phyloP scores from a whole-genome alignment of 148 eudicot species.

The Arctostaphylos glauca region DNA sequence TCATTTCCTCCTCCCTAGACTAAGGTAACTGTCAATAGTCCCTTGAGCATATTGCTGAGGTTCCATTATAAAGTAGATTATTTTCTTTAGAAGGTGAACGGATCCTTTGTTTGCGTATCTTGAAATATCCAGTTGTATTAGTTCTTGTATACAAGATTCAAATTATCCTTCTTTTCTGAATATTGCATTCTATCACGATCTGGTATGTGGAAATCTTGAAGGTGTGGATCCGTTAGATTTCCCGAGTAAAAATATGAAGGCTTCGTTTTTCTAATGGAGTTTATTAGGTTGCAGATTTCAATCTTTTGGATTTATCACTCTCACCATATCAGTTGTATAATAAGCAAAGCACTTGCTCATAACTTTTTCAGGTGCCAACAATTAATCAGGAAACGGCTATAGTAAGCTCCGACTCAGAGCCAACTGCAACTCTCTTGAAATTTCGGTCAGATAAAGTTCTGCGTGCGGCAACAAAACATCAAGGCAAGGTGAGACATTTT shows the following conservation, averaged over 20 bases:
- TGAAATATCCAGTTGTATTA: too few relatives aligned
- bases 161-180: too few relatives aligned
- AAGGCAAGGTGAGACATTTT: constrained; percentile 49
- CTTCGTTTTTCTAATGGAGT: not conserved
- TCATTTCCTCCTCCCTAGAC: not conserved
- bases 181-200: too few relatives aligned
- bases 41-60: not conserved
- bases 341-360: not conserved
- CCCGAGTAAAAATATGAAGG: not conserved
- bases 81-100: too few relatives aligned
- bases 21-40: not conserved
- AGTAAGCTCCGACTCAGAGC: constrained; percentile 45
- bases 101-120: too few relatives aligned
- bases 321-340: not conserved
- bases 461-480: constrained; percentile 60
- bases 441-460: constrained; percentile 69
- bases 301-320: too few relatives aligned
- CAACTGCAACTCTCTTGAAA: constrained; percentile 44
- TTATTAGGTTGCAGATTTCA: not conserved
- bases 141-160: too few relatives aligned
- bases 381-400: constrained; percentile 71
- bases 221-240: not conserved
- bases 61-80: not conserved
- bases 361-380: constrained; percentile 57
- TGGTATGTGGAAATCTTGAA: too few relatives aligned